Percentiles rank a stretch among this genome's conserved stretches.
These are phyloP conservation scores for Aspergillus funiculosus DNA, from an alignment of 495 filamentous ascomycete species.

Conservation along the genomic window DNA sequence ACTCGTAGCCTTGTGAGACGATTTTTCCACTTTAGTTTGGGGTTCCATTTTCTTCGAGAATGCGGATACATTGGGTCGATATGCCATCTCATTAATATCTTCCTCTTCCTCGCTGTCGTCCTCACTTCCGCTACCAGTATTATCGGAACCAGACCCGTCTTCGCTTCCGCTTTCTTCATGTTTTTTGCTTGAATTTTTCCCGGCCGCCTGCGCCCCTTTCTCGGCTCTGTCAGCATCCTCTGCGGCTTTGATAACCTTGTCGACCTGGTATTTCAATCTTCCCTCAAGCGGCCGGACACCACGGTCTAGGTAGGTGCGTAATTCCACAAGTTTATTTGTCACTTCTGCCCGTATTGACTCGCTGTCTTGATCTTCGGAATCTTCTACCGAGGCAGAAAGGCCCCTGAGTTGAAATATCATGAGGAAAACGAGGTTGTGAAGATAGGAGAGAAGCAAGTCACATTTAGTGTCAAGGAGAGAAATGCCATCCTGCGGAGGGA, in stretches of 20 bases:
- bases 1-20: conserved; percentile 25
- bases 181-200: conserved; percentile 25
- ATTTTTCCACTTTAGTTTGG: conserved; percentile 21
- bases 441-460: conserved; percentile 89
- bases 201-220: conserved; percentile 20
- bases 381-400: conserved; percentile 31
- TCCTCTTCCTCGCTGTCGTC: conserved; percentile 39
- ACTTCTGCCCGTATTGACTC: conserved; percentile 50
- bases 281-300: conserved; percentile 85
- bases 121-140: conserved; percentile 29
- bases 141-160: conserved; percentile 10
- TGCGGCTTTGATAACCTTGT: conserved; percentile 81
- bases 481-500: conserved; percentile 75
- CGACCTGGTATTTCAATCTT: conserved; percentile 79
- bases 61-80: conserved; percentile 58
- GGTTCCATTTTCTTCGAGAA: conserved; percentile 43
- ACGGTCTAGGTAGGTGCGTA: conserved; percentile 82
- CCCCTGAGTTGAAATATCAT: conserved; percentile 75
- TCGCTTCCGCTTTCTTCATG: conserved; percentile 23
- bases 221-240: conserved; percentile 59
- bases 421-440: conserved; percentile 89
- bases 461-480: conserved; percentile 93
- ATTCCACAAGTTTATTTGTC: conserved; percentile 75
- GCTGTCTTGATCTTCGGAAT: conserved; percentile 5
- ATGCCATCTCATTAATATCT: conserved; percentile 58